These are phyloP conservation scores for Furcasterigmium furcatum DNA, from an alignment of 2,329 filamentous ascomycete genomes.

Conservation along the genomic window DNA sequence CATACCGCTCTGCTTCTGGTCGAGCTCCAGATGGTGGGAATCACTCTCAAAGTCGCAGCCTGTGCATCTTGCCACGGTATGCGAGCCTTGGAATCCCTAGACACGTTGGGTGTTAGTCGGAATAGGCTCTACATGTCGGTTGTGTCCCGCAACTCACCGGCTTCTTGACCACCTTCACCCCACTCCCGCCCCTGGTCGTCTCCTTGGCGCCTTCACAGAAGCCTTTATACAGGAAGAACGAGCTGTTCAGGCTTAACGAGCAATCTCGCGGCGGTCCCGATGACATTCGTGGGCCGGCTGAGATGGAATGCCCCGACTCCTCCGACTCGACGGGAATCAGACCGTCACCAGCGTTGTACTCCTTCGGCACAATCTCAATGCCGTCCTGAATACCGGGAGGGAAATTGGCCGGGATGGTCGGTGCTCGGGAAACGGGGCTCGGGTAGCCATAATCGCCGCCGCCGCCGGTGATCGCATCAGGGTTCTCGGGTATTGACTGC, in stretches of 20 bases:
- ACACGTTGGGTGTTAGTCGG: not conserved
- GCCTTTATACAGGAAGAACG: constrained; percentile 49
- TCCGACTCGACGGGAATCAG: constrained; percentile 32
- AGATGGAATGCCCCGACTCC: constrained; percentile 10
- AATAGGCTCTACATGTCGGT: not conserved
- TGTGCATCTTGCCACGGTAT: constrained; percentile 47
- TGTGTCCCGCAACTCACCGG: constrained; percentile 29
- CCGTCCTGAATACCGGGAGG: constrained; percentile 8
- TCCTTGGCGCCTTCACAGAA: constrained; percentile 54
- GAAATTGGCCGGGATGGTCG: constrained; percentile 7
- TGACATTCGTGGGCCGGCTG: constrained; percentile 9
- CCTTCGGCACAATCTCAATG: constrained; percentile 6
- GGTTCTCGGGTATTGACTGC: constrained; percentile 3
- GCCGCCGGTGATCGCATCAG: not conserved
- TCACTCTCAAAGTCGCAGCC: constrained; percentile 52
- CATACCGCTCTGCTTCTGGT: constrained; percentile 46
- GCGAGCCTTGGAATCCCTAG: constrained; percentile 37
- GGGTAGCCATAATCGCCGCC: not conserved
- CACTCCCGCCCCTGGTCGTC: constrained; percentile 42
- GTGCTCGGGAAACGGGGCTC: not conserved
- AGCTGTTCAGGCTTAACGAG: constrained; percentile 40
- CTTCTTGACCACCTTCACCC: constrained; percentile 48
- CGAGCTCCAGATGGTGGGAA: constrained; percentile 47
- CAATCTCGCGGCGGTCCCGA: constrained; percentile 27
- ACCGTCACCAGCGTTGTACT: constrained; percentile 21